Evolutionary conservation across 441 rosid species (phyloP).

Genomic region (Pelargonium fulgidum): DNA sequence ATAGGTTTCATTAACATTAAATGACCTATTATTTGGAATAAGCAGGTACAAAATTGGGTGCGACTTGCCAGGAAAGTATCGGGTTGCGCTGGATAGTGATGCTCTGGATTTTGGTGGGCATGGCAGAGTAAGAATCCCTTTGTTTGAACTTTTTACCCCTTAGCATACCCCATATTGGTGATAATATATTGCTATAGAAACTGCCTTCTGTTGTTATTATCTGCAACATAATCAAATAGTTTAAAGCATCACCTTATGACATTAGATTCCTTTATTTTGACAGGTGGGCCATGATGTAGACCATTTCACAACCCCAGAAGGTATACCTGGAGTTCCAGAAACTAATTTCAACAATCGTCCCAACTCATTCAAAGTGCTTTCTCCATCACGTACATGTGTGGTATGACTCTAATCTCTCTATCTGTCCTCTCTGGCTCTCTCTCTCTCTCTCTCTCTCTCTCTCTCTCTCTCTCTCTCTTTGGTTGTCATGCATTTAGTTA

Average conservation of each 20-base stretch:
- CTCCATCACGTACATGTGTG: constrained; percentile 62
- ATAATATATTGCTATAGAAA: no score
- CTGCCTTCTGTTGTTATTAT: not conserved
- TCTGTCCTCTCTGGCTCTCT: not conserved
- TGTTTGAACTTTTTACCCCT: constrained; percentile 7
- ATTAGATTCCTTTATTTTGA: constrained; percentile 20
- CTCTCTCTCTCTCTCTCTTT: not conserved
- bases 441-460: no score
- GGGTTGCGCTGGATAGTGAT: constrained; percentile 74
- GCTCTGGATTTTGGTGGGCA: constrained; percentile 63
- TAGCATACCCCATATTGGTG: no score
- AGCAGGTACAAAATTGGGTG: constrained; percentile 78
- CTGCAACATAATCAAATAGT: not conserved
- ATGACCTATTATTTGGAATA: constrained; percentile 21
- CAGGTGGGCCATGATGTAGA: constrained; percentile 63
- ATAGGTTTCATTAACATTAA: not conserved
- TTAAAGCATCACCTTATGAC: not conserved
- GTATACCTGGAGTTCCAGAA: constrained; percentile 71
- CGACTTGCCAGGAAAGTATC: constrained; percentile 72
- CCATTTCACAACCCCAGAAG: constrained; percentile 74
- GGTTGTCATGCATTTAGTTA: not conserved
- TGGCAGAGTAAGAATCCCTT: constrained; percentile 55
- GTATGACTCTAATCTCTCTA: constrained; percentile 28
- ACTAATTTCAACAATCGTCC: constrained; percentile 82
- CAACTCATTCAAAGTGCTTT: constrained; percentile 65